A percentile compares a stretch with the other conserved stretches of the same genome.
Evolutionary conservation across 768 basidiomycete species (phyloP).

Genomic region (Hypsizygus marmoreus): DNA sequence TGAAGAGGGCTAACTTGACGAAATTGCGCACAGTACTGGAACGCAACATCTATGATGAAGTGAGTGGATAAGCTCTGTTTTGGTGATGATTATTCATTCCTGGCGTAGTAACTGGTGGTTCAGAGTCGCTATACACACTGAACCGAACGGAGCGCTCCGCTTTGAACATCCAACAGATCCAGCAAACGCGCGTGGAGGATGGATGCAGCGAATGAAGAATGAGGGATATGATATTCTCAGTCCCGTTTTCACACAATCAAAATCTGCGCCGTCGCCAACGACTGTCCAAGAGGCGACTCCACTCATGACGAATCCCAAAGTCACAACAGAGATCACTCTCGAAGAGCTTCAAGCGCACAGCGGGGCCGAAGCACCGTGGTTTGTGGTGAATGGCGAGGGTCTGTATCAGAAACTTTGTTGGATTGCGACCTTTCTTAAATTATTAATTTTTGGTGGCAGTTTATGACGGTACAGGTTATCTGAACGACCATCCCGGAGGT

Average conservation of each 20-base stretch:
- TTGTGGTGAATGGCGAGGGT: slow-evolving; percentile 53
- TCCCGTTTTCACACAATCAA: slow-evolving; percentile 35
- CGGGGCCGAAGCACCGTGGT: slow-evolving; percentile 42
- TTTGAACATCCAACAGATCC: slow-evolving; percentile 64
- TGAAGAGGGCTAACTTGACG: no score
- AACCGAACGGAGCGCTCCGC: slow-evolving; percentile 31
- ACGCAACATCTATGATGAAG: slow-evolving; percentile 65
- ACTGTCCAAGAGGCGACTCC: slow-evolving; percentile 21
- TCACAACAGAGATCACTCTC: slow-evolving; percentile 44
- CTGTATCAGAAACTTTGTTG: neutral
- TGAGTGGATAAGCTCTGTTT: slow-evolving; percentile 41
- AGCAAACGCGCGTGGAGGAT: slow-evolving; percentile 49
- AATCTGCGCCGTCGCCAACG: neutral
- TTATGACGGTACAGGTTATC: slow-evolving; percentile 52
- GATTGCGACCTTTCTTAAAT: neutral
- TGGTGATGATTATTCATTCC: neutral
- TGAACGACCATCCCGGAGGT: slow-evolving; percentile 62
- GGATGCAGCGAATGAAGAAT: slow-evolving; percentile 62
- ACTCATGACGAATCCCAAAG: slow-evolving; percentile 46
- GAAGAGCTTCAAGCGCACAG: slow-evolving; percentile 44
- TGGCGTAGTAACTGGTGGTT: slow-evolving; percentile 49
- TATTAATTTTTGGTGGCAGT: slow-evolving; percentile 25
- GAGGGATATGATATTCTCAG: slow-evolving; percentile 43
- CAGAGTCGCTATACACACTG: slow-evolving; percentile 47
- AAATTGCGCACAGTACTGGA: slow-evolving; percentile 38